Base-by-base conservation (phyloP, 169 alveolate species). In the Eimeria acervulina region DNA sequence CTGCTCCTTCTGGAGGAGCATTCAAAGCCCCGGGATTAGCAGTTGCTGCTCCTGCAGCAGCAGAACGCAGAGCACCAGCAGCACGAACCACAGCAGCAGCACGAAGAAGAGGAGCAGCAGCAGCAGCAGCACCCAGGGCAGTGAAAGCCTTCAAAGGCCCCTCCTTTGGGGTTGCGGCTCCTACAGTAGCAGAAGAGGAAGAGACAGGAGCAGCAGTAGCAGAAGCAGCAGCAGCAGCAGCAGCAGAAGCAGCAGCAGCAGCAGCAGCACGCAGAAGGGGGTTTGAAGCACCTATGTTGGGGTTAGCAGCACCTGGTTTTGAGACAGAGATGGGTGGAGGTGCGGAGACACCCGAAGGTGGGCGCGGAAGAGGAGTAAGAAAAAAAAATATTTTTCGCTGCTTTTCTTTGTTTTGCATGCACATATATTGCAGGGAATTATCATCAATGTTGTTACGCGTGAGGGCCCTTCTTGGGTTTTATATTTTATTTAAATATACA, bases 391-490 rank as follows among this genome's bases (percentile, higher is more conserved):
- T n/a, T n/a, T n/a, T n/a, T n/a, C n/a, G n/a, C n/a, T n/a, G n/a
- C n/a, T n/a, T n/a, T 28, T 6, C 0, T 10, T 72, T 72, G 10
- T 26, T 13, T 63, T 19, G 26, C 26, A 63, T 63, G 23, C 23
- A 63, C 55, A 63, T 19, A 21, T 40, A 19, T 26, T 40, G n/a
- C 83, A 78, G 88, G 88, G 88, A 10, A 78, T 78, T 36, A 78
- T 78, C 26, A 78, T 78, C 6, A 78, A 78, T 28, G 88, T 78
- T 33, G 61, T 78, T 19, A 78, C 88, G 21, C 88, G 88, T 78
- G 61, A 78, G 88, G 36, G 13, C n/a, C n/a, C n/a, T n/a, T n/a
- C n/a, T n/a, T n/a, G n/a, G n/a, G n/a, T n/a, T n/a, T n/a, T n/a
- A n/a, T n/a, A n/a, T n/a, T 42, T 13, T 12, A 19, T 78, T 78